These are phyloP conservation scores for Myriangium duriaei DNA, from an alignment of 2,329 filamentous ascomycete species.

Conservation along the genomic window DNA sequence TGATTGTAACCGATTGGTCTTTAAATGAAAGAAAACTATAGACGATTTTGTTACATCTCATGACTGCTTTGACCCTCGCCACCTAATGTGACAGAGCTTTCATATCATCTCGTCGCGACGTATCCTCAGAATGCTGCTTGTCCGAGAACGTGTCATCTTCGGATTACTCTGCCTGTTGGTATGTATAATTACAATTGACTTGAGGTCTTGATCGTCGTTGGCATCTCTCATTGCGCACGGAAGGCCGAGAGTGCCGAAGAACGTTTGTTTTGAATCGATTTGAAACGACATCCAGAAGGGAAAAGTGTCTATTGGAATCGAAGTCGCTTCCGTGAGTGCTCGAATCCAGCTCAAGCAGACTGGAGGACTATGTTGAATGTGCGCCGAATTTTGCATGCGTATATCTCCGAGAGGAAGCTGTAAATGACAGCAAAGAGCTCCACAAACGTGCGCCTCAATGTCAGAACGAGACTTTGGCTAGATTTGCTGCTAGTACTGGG, in stretches of 20 bases:
- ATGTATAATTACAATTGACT: background rate
- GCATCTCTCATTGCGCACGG: background rate
- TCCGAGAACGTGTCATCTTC: background rate
- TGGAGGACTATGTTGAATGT: background rate
- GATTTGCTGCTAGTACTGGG: background rate
- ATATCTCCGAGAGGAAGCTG: background rate
- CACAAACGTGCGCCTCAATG: too few relatives aligned
- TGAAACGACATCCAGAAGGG: background rate
- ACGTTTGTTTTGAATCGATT: background rate
- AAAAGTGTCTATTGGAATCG: background rate
- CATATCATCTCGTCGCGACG: background rate
- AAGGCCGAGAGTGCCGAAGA: background rate
- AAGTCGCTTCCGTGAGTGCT: background rate
- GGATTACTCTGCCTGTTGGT: background rate
- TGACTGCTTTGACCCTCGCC: background rate
- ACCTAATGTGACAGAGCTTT: background rate
- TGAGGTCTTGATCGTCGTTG: background rate
- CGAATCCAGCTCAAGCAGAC: background rate
- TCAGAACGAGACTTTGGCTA: background rate
- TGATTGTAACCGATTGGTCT: background rate
- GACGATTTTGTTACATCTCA: background rate
- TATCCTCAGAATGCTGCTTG: background rate
- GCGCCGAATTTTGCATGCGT: background rate
- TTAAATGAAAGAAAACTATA: too few relatives aligned
- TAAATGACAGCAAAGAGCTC: background rate